Base-by-base conservation (phyloP, 2,329 filamentous ascomycete genomes). In the Colletotrichum chrysophilum region DNA sequence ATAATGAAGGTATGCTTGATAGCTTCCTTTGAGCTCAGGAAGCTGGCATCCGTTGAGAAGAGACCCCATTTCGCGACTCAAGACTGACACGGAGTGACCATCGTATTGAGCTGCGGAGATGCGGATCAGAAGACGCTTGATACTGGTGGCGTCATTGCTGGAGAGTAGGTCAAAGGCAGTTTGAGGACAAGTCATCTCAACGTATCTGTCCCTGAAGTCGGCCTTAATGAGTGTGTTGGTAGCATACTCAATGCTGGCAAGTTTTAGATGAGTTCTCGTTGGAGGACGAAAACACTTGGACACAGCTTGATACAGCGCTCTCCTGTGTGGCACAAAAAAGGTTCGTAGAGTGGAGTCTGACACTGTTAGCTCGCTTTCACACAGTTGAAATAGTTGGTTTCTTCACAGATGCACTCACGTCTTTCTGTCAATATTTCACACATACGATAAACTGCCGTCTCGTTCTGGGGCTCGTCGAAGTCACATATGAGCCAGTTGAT, bases 101-200 rank as follows among this genome's bases (percentile, higher is more conserved):
- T 90, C 87, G 65, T 89, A 87, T 74, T 90, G 89, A 0, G 89
- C 86, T 60, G 84, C 86, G 52, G 87, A 88, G 0, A 90, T 81
- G 13, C 88, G 84, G 64, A 91, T 79, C 3, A 90, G 78, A 3
- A 91, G 83, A 6, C 62, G 48, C 52, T 60, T 26, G 24, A 72
- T 67, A 4, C n/a, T 30, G 18, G 48, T 34, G 16, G 62, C 4
- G 14, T 67, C 28, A 7, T 28, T 9, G 13, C 24, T 34, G 1
- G 70, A 72, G 10, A 72, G 52, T 1, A 72, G 48, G 4, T 67
- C 70, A 38, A 71, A 72, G 6, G 70, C 52, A 1, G 70, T 72
- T 34, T 67, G 62, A 4, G 70, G 70, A 3, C 36, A 34, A 12
- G 48, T 28, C 62, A 72, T 72, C 1, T 72, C 3, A 2, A 72